Evolutionary conservation across 2,329 filamentous ascomycete genomes (phyloP).

Genomic region (Dactylellina haptotyla): DNA sequence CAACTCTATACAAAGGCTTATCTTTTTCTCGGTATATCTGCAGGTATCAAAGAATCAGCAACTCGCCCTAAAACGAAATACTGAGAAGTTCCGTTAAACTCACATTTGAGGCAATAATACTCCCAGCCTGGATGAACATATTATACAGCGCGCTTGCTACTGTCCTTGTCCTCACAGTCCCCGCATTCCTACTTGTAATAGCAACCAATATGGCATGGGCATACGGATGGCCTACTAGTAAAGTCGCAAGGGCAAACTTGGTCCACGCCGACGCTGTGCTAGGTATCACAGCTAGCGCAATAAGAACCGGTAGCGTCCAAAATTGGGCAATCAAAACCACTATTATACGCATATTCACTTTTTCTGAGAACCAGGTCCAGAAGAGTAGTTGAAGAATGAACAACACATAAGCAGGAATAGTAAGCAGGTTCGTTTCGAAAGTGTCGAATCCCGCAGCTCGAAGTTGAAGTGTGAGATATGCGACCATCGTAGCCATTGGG

Average conservation of each 20-base stretch:
- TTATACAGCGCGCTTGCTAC: slow-evolving; percentile 74
- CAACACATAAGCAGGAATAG: slow-evolving; percentile 68
- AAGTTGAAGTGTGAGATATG: slow-evolving; percentile 71
- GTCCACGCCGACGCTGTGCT: slow-evolving; percentile 62
- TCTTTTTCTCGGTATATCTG: slow-evolving; percentile 69
- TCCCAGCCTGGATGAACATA: slow-evolving; percentile 65
- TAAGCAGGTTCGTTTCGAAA: slow-evolving; percentile 72
- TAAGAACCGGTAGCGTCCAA: slow-evolving; percentile 71
- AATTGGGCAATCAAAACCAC: slow-evolving; percentile 66
- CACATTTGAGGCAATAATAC: slow-evolving; percentile 64
- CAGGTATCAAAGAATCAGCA: too few species aligned
- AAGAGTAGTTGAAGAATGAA: slow-evolving; percentile 66
- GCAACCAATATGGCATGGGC: slow-evolving; percentile 70
- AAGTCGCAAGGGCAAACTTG: slow-evolving; percentile 66
- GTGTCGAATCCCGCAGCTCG: slow-evolving; percentile 69
- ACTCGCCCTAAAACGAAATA: slow-evolving; percentile 26
- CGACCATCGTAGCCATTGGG: slow-evolving; percentile 65
- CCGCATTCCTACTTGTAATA: slow-evolving; percentile 72
- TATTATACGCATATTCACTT: slow-evolving; percentile 66
- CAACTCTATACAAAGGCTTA: slow-evolving; percentile 67
- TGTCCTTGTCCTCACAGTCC: slow-evolving; percentile 70
- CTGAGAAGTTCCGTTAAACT: slow-evolving; percentile 26
- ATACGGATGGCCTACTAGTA: slow-evolving; percentile 68
- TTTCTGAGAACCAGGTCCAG: slow-evolving; percentile 66
- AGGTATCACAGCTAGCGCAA: slow-evolving; percentile 65